A percentile compares a stretch with the other conserved stretches of the same genome.
These are phyloP conservation scores for Leishmania guyanensis DNA, from an alignment of 208 protist genomes.

Conservation along the genomic window DNA sequence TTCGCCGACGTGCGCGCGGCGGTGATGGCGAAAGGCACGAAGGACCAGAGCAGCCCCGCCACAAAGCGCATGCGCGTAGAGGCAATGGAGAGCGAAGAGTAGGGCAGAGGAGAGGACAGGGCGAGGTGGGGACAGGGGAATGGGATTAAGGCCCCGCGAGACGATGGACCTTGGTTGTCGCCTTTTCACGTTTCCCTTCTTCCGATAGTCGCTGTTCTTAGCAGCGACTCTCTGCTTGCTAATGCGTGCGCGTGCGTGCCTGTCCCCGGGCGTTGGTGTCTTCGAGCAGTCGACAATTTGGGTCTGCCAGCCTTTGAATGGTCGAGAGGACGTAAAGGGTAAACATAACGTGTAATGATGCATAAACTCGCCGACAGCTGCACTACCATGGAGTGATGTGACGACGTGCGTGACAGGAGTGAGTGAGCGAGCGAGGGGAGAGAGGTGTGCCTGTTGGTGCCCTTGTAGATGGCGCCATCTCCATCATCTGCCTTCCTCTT, in stretches of 20 bases:
- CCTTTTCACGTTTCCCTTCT: neutral
- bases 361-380: neutral
- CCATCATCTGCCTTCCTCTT: neutral
- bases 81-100: constrained; percentile 37
- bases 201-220: neutral
- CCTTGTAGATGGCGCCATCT: neutral
- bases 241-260: neutral
- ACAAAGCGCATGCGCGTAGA: constrained; percentile 35
- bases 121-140: neutral
- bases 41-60: constrained; percentile 27
- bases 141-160: neutral
- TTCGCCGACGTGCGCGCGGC: constrained; percentile 38
- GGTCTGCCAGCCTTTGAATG: neutral
- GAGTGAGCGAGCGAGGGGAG: neutral
- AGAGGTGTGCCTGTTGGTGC: neutral
- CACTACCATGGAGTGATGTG: neutral
- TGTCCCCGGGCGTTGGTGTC: neutral
- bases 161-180: neutral
- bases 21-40: constrained; percentile 23
- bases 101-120: neutral
- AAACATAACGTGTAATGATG: constrained; percentile 7
- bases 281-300: neutral
- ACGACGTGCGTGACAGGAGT: neutral
- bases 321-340: neutral
- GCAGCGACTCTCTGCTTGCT: neutral